These are phyloP conservation scores for Fonsecaea nubica DNA, from an alignment of 2,329 filamentous ascomycete genomes.

Conservation along the genomic window DNA sequence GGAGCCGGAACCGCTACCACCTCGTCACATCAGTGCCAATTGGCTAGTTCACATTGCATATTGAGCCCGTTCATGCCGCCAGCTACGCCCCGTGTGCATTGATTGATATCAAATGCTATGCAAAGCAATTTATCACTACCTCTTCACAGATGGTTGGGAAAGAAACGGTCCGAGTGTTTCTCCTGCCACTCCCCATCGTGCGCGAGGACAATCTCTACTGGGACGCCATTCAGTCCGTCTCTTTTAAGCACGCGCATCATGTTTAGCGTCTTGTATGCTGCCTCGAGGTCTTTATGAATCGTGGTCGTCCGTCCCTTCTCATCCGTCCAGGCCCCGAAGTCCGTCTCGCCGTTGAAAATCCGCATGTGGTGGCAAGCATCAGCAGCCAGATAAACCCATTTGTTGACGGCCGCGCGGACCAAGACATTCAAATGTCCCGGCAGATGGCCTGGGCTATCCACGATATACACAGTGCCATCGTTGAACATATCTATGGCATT, in stretches of 20 bases:
- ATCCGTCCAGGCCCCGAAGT: conserved; percentile 59
- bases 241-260: conserved; percentile 42
- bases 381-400: conserved; percentile 59
- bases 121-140: background rate
- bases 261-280: conserved; percentile 52
- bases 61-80: background rate
- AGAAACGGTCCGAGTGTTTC: conserved; percentile 26
- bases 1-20: background rate
- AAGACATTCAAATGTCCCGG: conserved; percentile 43
- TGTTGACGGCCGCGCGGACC: conserved; percentile 41
- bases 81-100: background rate
- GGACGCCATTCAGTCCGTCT: conserved; percentile 18
- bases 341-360: conserved; percentile 59
- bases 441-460: conserved; percentile 42
- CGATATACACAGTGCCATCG: conserved; percentile 41
- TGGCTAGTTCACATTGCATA: background rate
- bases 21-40: background rate
- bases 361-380: conserved; percentile 62
- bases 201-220: conserved; percentile 30
- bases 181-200: conserved; percentile 32
- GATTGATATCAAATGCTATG: background rate
- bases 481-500: conserved; percentile 51
- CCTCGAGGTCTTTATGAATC: conserved; percentile 57
- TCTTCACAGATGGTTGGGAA: conserved; percentile 16
- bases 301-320: conserved; percentile 53